phyloP scores from a whole-genome alignment of 306 rosid genomes.

The Quercus variabilis region DNA sequence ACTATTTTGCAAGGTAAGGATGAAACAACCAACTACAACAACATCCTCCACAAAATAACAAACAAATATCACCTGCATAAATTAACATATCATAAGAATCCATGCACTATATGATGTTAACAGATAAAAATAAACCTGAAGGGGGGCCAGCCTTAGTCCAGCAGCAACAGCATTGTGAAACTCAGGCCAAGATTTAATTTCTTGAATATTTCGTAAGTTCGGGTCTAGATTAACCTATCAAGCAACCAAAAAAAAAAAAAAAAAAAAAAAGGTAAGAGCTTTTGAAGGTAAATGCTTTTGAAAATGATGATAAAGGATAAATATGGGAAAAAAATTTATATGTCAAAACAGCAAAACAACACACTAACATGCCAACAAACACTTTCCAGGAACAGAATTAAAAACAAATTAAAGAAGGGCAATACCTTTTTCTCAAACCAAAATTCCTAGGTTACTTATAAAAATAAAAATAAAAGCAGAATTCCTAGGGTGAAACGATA shows the following conservation, averaged over 20 bases:
- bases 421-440: not conserved
- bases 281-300: conserved; percentile 3
- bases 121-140: conserved; percentile 59
- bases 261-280: too few relatives aligned
- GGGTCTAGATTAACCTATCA: conserved; percentile 89
- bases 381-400: conserved; percentile 11
- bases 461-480: not conserved
- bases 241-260: not conserved
- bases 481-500: not conserved
- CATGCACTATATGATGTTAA: conserved; percentile 5
- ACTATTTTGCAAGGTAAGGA: not conserved
- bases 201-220: conserved; percentile 77
- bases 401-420: not conserved
- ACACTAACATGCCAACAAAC: conserved; percentile 2
- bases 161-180: conserved; percentile 98
- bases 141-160: conserved; percentile 94
- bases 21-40: not conserved
- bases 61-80: not conserved
- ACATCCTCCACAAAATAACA: not conserved
- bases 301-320: not conserved
- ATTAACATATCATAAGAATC: not conserved
- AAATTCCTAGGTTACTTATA: not conserved
- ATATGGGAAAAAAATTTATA: conserved; percentile 1
- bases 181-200: conserved; percentile 94
- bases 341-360: conserved; percentile 15